Conservation (phyloP, 257 asterid genomes). For the Petunia secreta region DNA sequence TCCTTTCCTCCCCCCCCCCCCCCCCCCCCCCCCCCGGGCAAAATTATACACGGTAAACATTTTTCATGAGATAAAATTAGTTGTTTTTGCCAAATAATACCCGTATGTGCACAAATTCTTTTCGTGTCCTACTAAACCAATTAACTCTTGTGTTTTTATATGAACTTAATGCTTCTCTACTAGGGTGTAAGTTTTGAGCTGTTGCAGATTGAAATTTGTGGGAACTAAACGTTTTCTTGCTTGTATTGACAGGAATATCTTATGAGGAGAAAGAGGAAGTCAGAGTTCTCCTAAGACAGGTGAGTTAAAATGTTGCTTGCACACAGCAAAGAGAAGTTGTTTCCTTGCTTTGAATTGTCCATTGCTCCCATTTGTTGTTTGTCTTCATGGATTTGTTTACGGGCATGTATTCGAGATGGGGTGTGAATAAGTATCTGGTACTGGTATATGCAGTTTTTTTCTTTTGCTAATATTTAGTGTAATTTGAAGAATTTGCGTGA, state of each 20-base stretch:
- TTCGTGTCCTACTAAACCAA: not conserved
- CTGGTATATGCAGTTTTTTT: not conserved
- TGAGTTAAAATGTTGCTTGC: slow-evolving; percentile 38
- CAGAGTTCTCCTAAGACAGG: slow-evolving; percentile 87
- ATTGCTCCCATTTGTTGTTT: slow-evolving; percentile 12
- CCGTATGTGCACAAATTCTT: not conserved
- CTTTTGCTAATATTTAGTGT: not conserved
- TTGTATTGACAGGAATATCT: slow-evolving; percentile 63
- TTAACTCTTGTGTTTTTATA: not conserved
- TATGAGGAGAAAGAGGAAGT: slow-evolving; percentile 96
- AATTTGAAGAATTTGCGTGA: slow-evolving; percentile 12
- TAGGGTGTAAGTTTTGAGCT: slow-evolving; percentile 6
- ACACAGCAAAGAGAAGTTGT: slow-evolving; percentile 1
- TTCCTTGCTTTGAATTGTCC: not conserved
- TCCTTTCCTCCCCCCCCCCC: not conserved
- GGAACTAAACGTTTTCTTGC: slow-evolving; percentile 4
- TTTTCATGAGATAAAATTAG: not conserved
- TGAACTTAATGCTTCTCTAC: slow-evolving; percentile 14
- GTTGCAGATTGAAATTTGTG: slow-evolving; percentile 11
- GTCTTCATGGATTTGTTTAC: not conserved
- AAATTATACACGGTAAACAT: not conserved
- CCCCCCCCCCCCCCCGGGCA: not conserved
- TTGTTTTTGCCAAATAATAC: not conserved
- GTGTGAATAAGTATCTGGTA: not conserved
- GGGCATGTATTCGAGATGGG: not conserved